phyloP scores from a whole-genome alignment of 164 flowering plant genomes.

The Brasenia schreberi region DNA sequence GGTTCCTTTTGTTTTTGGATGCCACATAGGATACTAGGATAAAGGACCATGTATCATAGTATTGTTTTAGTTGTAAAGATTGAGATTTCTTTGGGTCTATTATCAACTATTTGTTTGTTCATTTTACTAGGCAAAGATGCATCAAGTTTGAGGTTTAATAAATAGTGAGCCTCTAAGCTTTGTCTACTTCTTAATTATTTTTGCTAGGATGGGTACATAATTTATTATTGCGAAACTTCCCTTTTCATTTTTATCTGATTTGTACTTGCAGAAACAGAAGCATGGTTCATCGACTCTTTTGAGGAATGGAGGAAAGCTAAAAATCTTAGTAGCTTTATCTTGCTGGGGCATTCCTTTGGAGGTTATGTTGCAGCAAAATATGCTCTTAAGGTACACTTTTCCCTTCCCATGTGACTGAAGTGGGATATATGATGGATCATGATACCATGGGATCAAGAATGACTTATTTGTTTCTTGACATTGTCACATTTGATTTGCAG shows the following conservation, averaged over 20 bases:
- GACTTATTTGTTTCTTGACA: constrained; percentile 5
- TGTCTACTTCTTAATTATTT: no score
- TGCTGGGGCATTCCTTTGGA: constrained; percentile 97
- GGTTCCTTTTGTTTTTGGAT: no score
- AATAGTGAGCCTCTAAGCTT: no score
- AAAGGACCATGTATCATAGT: no score
- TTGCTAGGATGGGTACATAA: background rate
- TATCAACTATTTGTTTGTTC: no score
- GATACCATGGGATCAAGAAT: background rate
- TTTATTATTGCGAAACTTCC: background rate
- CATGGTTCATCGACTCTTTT: constrained; percentile 93
- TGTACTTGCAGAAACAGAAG: constrained; percentile 73
- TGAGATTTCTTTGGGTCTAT: no score
- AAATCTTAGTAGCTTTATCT: constrained; percentile 73
- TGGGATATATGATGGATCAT: background rate
- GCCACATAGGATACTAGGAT: no score
- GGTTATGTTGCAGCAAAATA: constrained; percentile 97
- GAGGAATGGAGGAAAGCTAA: constrained; percentile 98
- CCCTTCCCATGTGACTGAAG: background rate
- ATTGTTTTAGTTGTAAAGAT: no score
- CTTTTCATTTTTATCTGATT: background rate
- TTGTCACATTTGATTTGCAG: constrained; percentile 22
- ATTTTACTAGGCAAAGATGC: no score
- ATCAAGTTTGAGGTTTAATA: no score
- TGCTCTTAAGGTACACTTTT: constrained; percentile 68